Conservation (phyloP, 345 rosid species). For the Boechera divaricarpa region DNA sequence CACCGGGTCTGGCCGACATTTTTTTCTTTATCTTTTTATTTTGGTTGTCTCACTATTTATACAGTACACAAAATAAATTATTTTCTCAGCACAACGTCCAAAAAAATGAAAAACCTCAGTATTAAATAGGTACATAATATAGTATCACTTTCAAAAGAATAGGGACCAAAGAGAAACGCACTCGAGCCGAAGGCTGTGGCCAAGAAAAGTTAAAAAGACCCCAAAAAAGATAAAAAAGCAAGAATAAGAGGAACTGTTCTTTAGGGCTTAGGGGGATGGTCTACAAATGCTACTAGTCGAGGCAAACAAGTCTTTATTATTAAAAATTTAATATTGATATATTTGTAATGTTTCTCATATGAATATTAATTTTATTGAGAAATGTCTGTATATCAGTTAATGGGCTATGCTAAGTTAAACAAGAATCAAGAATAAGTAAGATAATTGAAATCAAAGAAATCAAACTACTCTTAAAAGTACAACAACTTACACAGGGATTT, state of each 20-base stretch:
- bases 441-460: not conserved
- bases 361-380: not conserved
- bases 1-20: slow-evolving; percentile 35
- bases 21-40: not conserved
- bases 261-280: slow-evolving; percentile 20
- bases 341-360: not conserved
- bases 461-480: not conserved
- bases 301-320: not conserved
- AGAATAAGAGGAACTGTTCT: slow-evolving; percentile 26
- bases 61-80: not conserved
- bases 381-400: too few species aligned
- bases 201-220: slow-evolving; percentile 16
- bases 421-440: not conserved
- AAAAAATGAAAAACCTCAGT: not conserved
- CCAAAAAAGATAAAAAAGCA: not conserved
- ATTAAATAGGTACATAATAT: slow-evolving; percentile 31
- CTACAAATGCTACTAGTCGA: not conserved
- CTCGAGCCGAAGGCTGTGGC: slow-evolving; percentile 41
- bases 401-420: not conserved
- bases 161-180: slow-evolving; percentile 39
- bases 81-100: not conserved
- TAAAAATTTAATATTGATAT: not conserved
- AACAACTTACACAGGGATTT: not conserved
- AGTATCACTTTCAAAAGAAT: slow-evolving; percentile 21
- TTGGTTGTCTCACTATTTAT: slow-evolving; percentile 12